Evolutionary conservation across 305 asterid genomes (phyloP).

Genomic region (Rubia balearica): DNA sequence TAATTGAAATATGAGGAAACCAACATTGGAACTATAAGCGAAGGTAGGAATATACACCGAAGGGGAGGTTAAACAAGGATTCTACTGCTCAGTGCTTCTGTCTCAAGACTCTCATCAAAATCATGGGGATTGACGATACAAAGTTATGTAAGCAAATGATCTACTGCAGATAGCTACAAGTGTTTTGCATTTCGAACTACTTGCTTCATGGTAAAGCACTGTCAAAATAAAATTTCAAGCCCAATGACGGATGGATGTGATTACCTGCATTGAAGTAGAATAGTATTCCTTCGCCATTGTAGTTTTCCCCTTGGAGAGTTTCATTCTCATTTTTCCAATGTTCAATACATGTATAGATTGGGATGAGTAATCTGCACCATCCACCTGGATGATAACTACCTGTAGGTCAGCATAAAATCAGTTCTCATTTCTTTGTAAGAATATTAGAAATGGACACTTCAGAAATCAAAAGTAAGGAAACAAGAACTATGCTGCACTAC

Average conservation of each 20-base stretch:
- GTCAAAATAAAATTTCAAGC: not conserved
- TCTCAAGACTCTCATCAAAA: not conserved
- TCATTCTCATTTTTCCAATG: constrained; percentile 86
- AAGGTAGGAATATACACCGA: not conserved
- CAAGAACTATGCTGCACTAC: not conserved
- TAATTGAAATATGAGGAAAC: not conserved
- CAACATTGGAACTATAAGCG: not conserved
- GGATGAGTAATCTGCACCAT: constrained; percentile 57
- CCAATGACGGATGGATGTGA: not conserved
- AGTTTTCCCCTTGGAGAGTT: constrained; percentile 73
- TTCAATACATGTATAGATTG: constrained; percentile 74
- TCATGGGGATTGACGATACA: not conserved
- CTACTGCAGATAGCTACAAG: not conserved
- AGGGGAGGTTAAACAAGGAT: not conserved
- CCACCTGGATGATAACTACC: constrained; percentile 78
- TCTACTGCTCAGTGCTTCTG: not conserved
- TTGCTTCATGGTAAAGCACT: not conserved
- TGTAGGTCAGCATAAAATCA: constrained; percentile 20
- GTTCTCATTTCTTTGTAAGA: not conserved
- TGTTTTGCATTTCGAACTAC: not conserved
- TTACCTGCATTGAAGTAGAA: constrained; percentile 92
- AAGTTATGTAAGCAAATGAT: not conserved
- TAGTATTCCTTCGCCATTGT: constrained; percentile 71
- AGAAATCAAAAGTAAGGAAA: not conserved
- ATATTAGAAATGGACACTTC: not conserved